phyloP scores from a whole-genome alignment of 257 asterid species.

The Eustoma russellianum region DNA sequence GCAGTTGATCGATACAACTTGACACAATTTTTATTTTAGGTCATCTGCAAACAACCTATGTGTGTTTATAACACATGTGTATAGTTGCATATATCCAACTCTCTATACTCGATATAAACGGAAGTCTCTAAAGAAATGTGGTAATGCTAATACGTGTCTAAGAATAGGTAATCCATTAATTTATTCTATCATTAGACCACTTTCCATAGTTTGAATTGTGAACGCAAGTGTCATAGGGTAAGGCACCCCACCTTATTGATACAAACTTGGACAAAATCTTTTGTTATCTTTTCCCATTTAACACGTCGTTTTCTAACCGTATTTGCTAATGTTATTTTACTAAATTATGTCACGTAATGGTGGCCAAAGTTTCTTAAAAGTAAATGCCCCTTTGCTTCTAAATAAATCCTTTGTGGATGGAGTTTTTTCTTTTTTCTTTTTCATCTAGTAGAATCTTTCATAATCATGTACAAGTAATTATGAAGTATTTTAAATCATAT shows the following conservation, averaged over 20 bases:
- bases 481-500: not conserved
- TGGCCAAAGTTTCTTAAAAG: too few species aligned
- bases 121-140: too few species aligned
- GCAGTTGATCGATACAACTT: too few species aligned
- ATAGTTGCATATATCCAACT: too few species aligned
- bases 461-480: not conserved
- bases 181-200: constrained; percentile 2
- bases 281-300: not conserved
- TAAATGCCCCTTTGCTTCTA: too few species aligned
- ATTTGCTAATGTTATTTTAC: not conserved
- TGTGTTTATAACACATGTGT: too few species aligned
- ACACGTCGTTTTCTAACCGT: not conserved
- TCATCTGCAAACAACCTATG: too few species aligned
- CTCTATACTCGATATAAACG: too few species aligned
- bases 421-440: not conserved
- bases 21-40: too few species aligned
- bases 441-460: too few species aligned
- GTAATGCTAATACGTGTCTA: too few species aligned
- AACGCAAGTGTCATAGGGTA: not conserved
- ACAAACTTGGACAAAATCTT: not conserved
- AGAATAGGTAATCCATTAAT: not conserved
- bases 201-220: constrained; percentile 2
- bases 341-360: not conserved
- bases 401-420: too few species aligned
- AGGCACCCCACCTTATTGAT: not conserved